Conservation (phyloP, 306 rosid genomes). For the Amphicarpaea edgeworthii region DNA sequence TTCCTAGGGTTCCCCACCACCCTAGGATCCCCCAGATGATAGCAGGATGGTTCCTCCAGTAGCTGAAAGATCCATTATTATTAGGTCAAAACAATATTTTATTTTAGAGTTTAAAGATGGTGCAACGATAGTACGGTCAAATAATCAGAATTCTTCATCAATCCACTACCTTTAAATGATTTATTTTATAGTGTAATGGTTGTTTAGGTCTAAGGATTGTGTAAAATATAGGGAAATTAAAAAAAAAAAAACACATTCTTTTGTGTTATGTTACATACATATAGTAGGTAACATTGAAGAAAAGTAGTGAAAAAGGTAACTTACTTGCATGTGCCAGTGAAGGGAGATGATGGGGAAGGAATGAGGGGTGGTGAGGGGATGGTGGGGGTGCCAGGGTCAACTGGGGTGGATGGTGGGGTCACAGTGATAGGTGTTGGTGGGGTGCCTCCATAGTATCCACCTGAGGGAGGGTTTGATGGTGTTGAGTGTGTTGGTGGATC, state of each 20-base stretch:
- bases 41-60: constrained; percentile 85
- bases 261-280: background rate
- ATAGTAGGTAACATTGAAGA: background rate
- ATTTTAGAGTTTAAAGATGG: too few species aligned
- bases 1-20: constrained; percentile 92
- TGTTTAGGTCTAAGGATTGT: background rate
- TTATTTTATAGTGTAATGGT: too few species aligned
- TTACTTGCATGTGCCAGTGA: constrained; percentile 91
- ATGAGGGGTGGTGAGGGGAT: constrained; percentile 70
- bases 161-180: too few species aligned
- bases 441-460: constrained; percentile 58
- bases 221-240: background rate
- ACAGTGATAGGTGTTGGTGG: constrained; percentile 60
- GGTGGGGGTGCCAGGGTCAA: constrained; percentile 58
- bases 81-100: too few species aligned
- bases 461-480: constrained; percentile 67
- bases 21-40: constrained; percentile 87
- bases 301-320: constrained; percentile 44
- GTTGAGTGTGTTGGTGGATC: constrained; percentile 42
- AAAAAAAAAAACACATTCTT: background rate
- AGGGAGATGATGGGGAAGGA: constrained; percentile 77
- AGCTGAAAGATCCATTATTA: too few species aligned
- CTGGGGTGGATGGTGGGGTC: constrained; percentile 70
- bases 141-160: too few species aligned
- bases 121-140: too few species aligned